phyloP scores from a whole-genome alignment of 1,284 basidiomycete genomes.

The Rhodofomes roseus region DNA sequence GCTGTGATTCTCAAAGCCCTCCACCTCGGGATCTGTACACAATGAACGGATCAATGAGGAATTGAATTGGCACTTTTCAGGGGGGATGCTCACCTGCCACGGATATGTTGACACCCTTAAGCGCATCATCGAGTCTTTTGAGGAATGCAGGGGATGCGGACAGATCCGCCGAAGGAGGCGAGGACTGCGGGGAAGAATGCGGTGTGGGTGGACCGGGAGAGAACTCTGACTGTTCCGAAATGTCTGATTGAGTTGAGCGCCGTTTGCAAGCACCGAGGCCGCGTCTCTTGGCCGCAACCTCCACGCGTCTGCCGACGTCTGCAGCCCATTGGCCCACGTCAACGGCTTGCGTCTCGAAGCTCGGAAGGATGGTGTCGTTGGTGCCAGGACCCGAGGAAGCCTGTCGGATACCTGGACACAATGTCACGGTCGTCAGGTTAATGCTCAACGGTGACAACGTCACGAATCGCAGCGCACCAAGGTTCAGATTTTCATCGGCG shows the following conservation, averaged over 20 bases:
- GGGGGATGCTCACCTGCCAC: background rate
- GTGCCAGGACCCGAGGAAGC: background rate
- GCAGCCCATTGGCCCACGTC: background rate
- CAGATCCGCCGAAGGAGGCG: background rate
- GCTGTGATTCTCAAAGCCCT: background rate
- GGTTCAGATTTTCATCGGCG: background rate
- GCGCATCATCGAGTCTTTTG: slow-evolving; percentile 1
- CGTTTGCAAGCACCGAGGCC: background rate
- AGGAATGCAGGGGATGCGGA: slow-evolving; percentile 2
- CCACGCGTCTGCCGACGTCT: background rate
- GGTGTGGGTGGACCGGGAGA: slow-evolving; percentile 4
- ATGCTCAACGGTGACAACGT: background rate
- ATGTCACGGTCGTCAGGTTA: background rate
- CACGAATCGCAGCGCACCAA: background rate
- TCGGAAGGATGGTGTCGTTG: background rate
- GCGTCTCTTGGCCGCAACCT: background rate
- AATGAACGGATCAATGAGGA: background rate
- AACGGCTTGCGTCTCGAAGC: background rate
- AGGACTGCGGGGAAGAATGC: slow-evolving; percentile 2
- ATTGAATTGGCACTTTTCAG: background rate
- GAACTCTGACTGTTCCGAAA: background rate
- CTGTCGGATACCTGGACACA: background rate
- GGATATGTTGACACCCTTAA: background rate
- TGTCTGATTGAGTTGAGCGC: slow-evolving; percentile 3
- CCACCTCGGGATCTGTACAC: background rate